These are phyloP conservation scores for Globisporangium splendens DNA, from an alignment of 352 stramenopile genomes.

Conservation along the genomic window DNA sequence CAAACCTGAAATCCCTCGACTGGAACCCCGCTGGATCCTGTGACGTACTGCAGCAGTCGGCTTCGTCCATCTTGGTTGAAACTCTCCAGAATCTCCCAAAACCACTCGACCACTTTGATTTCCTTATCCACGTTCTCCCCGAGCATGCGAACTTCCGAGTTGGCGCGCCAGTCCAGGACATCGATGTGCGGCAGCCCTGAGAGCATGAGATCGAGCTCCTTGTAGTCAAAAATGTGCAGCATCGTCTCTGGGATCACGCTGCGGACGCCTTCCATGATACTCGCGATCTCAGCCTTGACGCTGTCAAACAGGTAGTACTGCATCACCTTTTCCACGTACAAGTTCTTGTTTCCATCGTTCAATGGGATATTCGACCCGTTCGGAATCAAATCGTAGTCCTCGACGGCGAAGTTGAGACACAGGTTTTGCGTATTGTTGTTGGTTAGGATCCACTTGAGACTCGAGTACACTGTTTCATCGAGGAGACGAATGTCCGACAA, in stretches of 20 bases:
- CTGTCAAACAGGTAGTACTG: constrained; percentile 96
- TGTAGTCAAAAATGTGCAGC: constrained; percentile 97
- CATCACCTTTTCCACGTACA: constrained; percentile 91
- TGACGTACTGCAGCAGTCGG: constrained; percentile 81
- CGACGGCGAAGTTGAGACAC: constrained; percentile 61
- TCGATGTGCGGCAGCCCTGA: constrained; percentile 80
- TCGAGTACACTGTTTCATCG: constrained; percentile 71
- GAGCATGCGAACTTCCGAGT: constrained; percentile 57
- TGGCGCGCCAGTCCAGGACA: constrained; percentile 78
- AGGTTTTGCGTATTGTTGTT: constrained; percentile 50
- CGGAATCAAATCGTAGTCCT: constrained; percentile 59
- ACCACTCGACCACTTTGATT: constrained; percentile 59
- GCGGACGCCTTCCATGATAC: constrained; percentile 85
- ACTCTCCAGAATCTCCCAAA: constrained; percentile 70
- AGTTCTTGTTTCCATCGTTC: constrained; percentile 93
- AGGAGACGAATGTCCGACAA: constrained; percentile 59
- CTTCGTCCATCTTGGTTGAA: constrained; percentile 60
- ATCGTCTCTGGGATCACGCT: constrained; percentile 94
- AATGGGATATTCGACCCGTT: constrained; percentile 61
- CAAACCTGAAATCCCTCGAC: constrained; percentile 74
- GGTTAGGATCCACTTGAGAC: constrained; percentile 58
- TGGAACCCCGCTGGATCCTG: constrained; percentile 73
- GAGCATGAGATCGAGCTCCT: constrained; percentile 91
- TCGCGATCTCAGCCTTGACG: constrained; percentile 86
- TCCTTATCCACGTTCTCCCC: constrained; percentile 29